phyloP scores from a whole-genome alignment of 306 rosid species.

The Alnus glutinosa region DNA sequence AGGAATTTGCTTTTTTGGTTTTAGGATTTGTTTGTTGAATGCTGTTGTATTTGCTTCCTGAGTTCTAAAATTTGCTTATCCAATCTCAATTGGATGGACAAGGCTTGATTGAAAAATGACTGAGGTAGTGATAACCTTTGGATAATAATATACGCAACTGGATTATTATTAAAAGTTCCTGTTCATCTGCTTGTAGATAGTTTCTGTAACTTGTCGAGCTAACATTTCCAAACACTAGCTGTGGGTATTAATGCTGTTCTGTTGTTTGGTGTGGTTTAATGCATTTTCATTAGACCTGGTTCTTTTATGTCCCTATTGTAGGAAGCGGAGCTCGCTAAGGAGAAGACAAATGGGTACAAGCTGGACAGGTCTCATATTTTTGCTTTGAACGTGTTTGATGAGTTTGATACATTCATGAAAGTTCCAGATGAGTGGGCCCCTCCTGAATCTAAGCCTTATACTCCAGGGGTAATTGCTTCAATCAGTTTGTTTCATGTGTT shows the following conservation, averaged over 20 bases:
- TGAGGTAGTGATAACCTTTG: not conserved
- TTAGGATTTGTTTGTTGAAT: not conserved
- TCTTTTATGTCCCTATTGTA: slow-evolving; percentile 21
- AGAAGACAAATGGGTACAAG: slow-evolving; percentile 85
- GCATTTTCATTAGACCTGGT: not conserved
- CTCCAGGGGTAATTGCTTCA: slow-evolving; percentile 61
- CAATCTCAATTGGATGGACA: not conserved
- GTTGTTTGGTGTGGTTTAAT: not conserved
- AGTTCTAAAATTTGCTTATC: not conserved
- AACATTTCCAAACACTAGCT: not conserved
- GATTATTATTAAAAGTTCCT: not conserved
- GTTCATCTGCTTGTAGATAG: not conserved
- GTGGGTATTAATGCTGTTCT: not conserved
- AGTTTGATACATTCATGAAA: slow-evolving; percentile 71
- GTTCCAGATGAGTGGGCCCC: slow-evolving; percentile 93
- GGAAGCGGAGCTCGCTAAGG: slow-evolving; percentile 96
- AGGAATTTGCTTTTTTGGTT: not conserved
- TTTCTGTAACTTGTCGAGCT: not conserved
- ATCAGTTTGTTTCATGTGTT: not conserved
- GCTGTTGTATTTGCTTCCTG: not conserved
- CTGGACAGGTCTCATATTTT: slow-evolving; percentile 79
- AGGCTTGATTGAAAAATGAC: not conserved
- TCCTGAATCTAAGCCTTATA: slow-evolving; percentile 64
- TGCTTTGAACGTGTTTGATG: slow-evolving; percentile 77
- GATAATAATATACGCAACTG: not conserved